Evolutionary conservation across 352 stramenopile species (phyloP).

Genomic region (Globisporangium parvum): DNA sequence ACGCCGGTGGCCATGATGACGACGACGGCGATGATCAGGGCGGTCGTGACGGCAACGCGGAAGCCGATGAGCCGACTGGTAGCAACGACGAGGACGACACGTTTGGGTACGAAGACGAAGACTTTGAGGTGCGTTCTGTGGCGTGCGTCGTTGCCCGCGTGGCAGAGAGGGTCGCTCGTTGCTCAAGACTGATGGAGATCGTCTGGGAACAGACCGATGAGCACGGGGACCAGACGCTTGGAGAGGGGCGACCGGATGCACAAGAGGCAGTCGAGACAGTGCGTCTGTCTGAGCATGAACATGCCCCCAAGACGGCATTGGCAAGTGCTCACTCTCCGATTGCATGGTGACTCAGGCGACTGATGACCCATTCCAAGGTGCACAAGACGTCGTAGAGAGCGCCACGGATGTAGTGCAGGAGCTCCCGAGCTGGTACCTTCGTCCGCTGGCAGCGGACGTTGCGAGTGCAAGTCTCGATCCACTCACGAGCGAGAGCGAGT

Average conservation of each 20-base stretch:
- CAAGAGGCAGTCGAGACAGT: not conserved
- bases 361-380: not conserved
- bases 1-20: not conserved
- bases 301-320: too few species aligned
- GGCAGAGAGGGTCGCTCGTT: too few species aligned
- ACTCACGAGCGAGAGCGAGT: not conserved
- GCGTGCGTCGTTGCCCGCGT: too few species aligned
- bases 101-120: slow-evolving; percentile 75
- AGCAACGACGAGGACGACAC: slow-evolving; percentile 18
- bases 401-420: not conserved
- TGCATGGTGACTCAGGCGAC: not conserved
- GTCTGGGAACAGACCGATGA: not conserved
- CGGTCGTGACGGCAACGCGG: slow-evolving; percentile 6
- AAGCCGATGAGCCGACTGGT: not conserved
- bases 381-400: not conserved
- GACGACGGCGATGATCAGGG: too few species aligned
- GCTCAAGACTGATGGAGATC: not conserved
- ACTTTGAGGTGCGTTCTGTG: slow-evolving; percentile 67
- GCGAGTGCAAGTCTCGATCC: not conserved
- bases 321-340: not conserved
- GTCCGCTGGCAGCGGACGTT: not conserved
- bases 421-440: slow-evolving; percentile 6
- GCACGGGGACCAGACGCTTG: not conserved
- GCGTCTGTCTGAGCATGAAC: not conserved
- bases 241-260: not conserved